A percentile compares a stretch with the other conserved stretches of the same genome.
Conservation (phyloP, 2,329 filamentous ascomycete genomes). For the Fusarium sp. region DNA sequence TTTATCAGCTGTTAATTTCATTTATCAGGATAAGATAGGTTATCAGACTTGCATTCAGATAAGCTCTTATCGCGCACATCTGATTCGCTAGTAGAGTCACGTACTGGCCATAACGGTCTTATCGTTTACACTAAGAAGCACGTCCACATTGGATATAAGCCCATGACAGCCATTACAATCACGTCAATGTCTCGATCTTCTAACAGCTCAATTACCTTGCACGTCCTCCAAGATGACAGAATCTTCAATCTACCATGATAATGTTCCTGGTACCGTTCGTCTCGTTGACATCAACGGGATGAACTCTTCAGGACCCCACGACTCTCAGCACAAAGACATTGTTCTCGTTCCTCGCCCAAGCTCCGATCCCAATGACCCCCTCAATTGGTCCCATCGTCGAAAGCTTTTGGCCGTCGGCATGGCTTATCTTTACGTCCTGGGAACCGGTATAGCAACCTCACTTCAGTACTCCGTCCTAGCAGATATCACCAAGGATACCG, state of each 20-base stretch:
- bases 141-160: background rate
- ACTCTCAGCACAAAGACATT: constrained; percentile 2
- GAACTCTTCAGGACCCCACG: background rate
- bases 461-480: constrained; percentile 3
- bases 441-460: background rate
- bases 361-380: background rate
- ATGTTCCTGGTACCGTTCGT: constrained; percentile 1
- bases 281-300: constrained; percentile 5
- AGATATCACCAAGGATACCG: background rate
- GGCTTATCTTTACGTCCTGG: background rate
- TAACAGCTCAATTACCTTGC: background rate
- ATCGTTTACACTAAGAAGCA: background rate
- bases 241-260: background rate
- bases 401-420: background rate
- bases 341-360: background rate
- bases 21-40: background rate
- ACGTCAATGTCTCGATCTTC: too few species aligned
- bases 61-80: background rate
- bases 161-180: background rate
- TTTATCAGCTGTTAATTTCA: background rate
- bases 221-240: background rate
- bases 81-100: background rate
- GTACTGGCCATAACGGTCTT: background rate
- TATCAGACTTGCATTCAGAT: background rate
- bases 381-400: background rate